Conservation (phyloP, 345 rosid genomes). For the Eucalyptus leucophloia region DNA sequence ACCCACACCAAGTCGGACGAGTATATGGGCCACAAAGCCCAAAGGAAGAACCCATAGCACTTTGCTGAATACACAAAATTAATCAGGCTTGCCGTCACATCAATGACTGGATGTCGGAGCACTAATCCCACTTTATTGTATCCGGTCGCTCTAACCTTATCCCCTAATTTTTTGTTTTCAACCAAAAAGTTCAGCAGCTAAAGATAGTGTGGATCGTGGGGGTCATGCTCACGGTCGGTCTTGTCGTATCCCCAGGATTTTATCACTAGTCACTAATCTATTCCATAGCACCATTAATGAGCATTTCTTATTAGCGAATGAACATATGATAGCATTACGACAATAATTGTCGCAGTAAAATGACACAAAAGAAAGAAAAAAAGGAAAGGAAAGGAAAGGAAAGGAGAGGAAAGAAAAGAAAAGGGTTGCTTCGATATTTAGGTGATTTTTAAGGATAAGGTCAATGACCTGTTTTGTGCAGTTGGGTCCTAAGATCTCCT, state of each 20-base stretch:
- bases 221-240: background rate
- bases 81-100: background rate
- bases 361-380: background rate
- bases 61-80: background rate
- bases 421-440: background rate
- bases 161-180: background rate
- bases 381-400: too few species aligned
- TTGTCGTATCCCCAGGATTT: background rate
- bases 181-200: background rate
- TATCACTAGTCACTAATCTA: background rate
- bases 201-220: background rate
- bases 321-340: background rate
- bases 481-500: background rate
- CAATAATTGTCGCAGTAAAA: background rate
- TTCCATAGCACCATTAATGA: background rate
- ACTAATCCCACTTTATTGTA: background rate
- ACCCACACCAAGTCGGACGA: background rate
- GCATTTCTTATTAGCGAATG: background rate
- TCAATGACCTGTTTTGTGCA: background rate
- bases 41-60: background rate
- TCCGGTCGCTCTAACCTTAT: background rate
- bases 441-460: background rate
- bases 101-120: background rate
- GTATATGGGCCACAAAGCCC: background rate
- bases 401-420: background rate